phyloP scores from a whole-genome alignment of 2,329 filamentous ascomycete species.

The Madurella mycetomatis region DNA sequence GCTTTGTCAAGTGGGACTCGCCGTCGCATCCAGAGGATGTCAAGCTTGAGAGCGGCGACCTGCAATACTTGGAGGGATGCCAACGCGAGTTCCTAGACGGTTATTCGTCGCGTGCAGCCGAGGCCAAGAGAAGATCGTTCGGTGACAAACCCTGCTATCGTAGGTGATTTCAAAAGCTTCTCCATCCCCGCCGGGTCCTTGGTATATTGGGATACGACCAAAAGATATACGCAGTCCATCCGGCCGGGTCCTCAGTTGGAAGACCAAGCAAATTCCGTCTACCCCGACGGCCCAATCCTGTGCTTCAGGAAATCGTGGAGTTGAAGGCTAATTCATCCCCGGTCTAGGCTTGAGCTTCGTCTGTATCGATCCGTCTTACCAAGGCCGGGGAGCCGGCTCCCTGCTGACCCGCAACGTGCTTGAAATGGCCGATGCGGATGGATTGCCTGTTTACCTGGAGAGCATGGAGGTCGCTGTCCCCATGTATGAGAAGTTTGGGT shows the following conservation, averaged over 20 bases:
- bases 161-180: slow-evolving; percentile 29
- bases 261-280: neutral
- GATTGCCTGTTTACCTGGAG: slow-evolving; percentile 36
- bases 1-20: slow-evolving; percentile 37
- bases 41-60: slow-evolving; percentile 24
- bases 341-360: slow-evolving; percentile 34
- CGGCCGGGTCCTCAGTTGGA: neutral
- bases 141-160: slow-evolving; percentile 33
- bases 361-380: slow-evolving; percentile 35
- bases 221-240: neutral
- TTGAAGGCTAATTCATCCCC: slow-evolving; percentile 7
- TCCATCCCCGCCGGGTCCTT: neutral
- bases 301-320: neutral
- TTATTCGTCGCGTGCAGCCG: slow-evolving; percentile 30
- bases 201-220: neutral
- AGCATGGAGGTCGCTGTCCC: slow-evolving; percentile 36
- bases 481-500: slow-evolving; percentile 38
- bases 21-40: slow-evolving; percentile 12
- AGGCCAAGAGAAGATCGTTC: slow-evolving; percentile 31
- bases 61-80: slow-evolving; percentile 26
- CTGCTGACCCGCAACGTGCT: slow-evolving; percentile 33
- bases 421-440: slow-evolving; percentile 30
- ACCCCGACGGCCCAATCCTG: neutral
- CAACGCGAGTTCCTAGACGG: slow-evolving; percentile 33
- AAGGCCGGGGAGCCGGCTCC: slow-evolving; percentile 35